Evolutionary conservation across 768 basidiomycete species (phyloP).

Genomic region (Boletus rubescentipes): DNA sequence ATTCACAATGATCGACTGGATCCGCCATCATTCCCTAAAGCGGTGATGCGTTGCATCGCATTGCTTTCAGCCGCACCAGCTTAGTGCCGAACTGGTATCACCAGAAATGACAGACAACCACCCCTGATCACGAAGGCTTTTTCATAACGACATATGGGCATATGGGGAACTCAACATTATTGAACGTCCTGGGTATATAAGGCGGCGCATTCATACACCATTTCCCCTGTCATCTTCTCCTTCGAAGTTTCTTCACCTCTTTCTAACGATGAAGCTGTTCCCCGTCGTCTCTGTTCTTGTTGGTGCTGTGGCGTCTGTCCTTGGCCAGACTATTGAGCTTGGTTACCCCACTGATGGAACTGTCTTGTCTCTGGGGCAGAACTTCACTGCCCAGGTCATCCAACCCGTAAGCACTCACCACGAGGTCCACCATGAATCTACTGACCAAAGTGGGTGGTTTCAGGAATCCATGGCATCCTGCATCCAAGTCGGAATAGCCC

Average conservation of each 20-base stretch:
- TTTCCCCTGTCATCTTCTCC: neutral
- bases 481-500: conserved; percentile 33
- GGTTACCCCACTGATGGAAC: conserved; percentile 22
- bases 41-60: neutral
- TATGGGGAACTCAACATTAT: neutral
- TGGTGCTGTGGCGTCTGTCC: conserved; percentile 4
- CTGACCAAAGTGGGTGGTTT: neutral
- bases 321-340: conserved; percentile 31
- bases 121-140: no score
- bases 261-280: conserved; percentile 18
- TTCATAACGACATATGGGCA: no score
- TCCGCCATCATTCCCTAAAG: neutral
- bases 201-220: neutral
- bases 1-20: neutral
- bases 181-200: conserved; percentile 1
- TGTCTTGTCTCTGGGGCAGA: conserved; percentile 15
- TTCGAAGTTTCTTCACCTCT: neutral
- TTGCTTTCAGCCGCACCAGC: neutral
- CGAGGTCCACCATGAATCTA: neutral
- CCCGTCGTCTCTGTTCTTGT: neutral
- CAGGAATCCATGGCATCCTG: conserved; percentile 21
- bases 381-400: conserved; percentile 20
- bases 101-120: neutral
- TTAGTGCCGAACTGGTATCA: neutral
- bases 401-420: conserved; percentile 18